Conservation (phyloP, 106 monocot genomes). For the Dendrobium officinale region DNA sequence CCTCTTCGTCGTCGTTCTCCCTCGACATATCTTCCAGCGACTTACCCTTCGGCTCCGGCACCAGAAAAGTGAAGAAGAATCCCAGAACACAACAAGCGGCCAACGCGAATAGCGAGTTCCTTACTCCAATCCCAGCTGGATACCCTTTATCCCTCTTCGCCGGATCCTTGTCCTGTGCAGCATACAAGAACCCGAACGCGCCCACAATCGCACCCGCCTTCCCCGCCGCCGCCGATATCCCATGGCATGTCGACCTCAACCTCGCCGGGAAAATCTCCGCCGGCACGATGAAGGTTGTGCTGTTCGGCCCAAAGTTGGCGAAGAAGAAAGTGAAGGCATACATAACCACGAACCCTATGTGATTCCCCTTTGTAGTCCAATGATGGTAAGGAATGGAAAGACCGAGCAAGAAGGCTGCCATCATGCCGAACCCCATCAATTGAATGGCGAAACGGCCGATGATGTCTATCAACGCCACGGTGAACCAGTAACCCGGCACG, state of each 20-base stretch:
- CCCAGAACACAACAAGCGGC: conserved; percentile 29
- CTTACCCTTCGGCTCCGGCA: conserved; percentile 46
- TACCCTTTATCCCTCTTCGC: conserved; percentile 31
- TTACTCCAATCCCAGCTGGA: conserved; percentile 36
- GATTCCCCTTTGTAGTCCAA: conserved; percentile 25
- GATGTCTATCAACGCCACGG: conserved; percentile 35
- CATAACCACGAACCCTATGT: conserved; percentile 28
- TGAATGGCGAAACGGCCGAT: conserved; percentile 34
- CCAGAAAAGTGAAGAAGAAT: conserved; percentile 28
- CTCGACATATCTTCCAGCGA: conserved; percentile 36
- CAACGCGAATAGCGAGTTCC: conserved; percentile 41
- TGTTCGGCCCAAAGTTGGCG: conserved; percentile 69
- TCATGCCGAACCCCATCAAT: conserved; percentile 25
- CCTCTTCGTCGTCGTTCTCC: conserved; percentile 25
- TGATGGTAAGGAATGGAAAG: conserved; percentile 33
- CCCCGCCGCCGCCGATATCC: conserved; percentile 58
- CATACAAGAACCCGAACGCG: conserved; percentile 26
- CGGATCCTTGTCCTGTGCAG: conserved; percentile 18
- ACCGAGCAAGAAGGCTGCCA: conserved; percentile 36
- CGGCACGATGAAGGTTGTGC: conserved; percentile 59
- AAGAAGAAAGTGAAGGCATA: conserved; percentile 61
- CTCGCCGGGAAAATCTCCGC: conserved; percentile 62
- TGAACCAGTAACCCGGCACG: conserved; percentile 63
- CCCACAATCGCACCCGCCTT: conserved; percentile 52
- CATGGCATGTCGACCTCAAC: conserved; percentile 59